Percentiles rank a stretch among this genome's conserved stretches.
These are phyloP conservation scores for Fragilaria radians DNA, from an alignment of 108 stramenopile genomes.

Conservation along the genomic window DNA sequence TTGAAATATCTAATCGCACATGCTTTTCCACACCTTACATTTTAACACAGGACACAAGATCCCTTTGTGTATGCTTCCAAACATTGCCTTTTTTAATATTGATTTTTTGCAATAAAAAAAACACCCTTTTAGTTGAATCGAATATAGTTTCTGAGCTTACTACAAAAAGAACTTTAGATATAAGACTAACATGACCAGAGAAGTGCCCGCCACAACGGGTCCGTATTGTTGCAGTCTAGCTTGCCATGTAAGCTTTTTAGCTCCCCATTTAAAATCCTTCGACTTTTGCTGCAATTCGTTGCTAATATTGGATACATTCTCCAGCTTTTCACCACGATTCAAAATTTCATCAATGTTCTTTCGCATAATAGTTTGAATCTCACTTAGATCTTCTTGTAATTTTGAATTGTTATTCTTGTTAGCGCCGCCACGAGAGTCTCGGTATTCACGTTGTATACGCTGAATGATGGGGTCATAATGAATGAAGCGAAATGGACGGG, in stretches of 20 bases:
- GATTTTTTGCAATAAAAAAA: too few species aligned
- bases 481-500: slow-evolving; percentile 91
- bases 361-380: slow-evolving; percentile 95
- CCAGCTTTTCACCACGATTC: slow-evolving; percentile 86
- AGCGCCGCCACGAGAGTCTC: slow-evolving; percentile 59
- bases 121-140: too few species aligned
- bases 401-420: slow-evolving; percentile 68
- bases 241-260: slow-evolving; percentile 77
- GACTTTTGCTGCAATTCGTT: slow-evolving; percentile 66
- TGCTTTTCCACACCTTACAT: too few species aligned
- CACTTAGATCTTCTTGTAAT: slow-evolving; percentile 91
- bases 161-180: slow-evolving; percentile 85
- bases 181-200: slow-evolving; percentile 64
- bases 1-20: too few species aligned
- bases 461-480: slow-evolving; percentile 90
- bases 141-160: too few species aligned
- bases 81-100: too few species aligned
- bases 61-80: too few species aligned
- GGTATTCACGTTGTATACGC: slow-evolving; percentile 87
- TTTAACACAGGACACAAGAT: too few species aligned
- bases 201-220: slow-evolving; percentile 49
- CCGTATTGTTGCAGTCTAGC: slow-evolving; percentile 83
- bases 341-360: slow-evolving; percentile 89
- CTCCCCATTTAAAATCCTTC: slow-evolving; percentile 90
- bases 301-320: slow-evolving; percentile 68